These are phyloP conservation scores for Trypanosoma boissoni DNA, from an alignment of 208 protist genomes.

Conservation along the genomic window DNA sequence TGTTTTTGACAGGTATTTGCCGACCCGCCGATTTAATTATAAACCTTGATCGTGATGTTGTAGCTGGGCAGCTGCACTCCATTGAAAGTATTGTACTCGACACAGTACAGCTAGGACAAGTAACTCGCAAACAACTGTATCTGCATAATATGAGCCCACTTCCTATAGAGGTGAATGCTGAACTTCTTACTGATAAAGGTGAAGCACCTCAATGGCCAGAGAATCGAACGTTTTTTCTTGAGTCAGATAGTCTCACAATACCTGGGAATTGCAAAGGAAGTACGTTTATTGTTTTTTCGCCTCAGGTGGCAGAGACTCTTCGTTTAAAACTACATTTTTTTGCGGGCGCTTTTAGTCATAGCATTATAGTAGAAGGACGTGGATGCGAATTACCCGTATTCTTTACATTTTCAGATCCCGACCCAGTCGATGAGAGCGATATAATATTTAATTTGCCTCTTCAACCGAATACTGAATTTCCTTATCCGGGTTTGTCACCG, in stretches of 20 bases:
- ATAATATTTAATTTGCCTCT: background rate
- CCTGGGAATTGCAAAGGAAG: slow-evolving; percentile 27
- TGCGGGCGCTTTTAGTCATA: slow-evolving; percentile 41
- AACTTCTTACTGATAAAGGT: slow-evolving; percentile 15
- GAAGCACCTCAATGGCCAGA: slow-evolving; percentile 21
- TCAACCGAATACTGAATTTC: slow-evolving; percentile 6
- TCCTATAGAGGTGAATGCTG: slow-evolving; percentile 48
- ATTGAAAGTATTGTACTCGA: slow-evolving; percentile 35
- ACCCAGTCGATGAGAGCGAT: slow-evolving; percentile 1
- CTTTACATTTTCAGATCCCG: slow-evolving; percentile 26
- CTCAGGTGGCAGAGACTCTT: slow-evolving; percentile 28
- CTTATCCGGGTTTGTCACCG: slow-evolving; percentile 10
- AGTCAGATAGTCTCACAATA: slow-evolving; percentile 38
- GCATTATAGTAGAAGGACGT: slow-evolving; percentile 32
- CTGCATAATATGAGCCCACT: slow-evolving; percentile 60
- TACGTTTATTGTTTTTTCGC: slow-evolving; percentile 29
- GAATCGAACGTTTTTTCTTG: slow-evolving; percentile 44
- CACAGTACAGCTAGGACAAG: slow-evolving; percentile 29
- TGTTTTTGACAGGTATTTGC: slow-evolving; percentile 48
- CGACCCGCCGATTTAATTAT: slow-evolving; percentile 50
- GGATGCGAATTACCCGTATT: slow-evolving; percentile 29
- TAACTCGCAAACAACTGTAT: slow-evolving; percentile 24
- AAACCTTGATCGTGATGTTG: slow-evolving; percentile 15
- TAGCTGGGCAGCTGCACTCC: slow-evolving; percentile 17
- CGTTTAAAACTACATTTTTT: slow-evolving; percentile 19